phyloP scores from a whole-genome alignment of 352 stramenopile genomes.

The Vaucheria bursata region DNA sequence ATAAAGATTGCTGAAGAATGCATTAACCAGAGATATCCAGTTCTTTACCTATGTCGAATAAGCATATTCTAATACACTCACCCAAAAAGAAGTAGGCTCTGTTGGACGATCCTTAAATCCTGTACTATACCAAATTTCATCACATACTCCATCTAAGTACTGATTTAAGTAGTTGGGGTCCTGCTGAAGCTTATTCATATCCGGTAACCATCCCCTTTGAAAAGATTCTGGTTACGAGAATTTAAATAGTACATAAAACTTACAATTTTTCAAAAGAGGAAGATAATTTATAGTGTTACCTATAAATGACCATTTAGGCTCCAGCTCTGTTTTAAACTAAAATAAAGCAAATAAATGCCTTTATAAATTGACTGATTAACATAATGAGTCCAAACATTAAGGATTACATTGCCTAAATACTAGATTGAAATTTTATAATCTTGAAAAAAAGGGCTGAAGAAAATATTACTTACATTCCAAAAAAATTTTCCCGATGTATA shows the following conservation, averaged over 20 bases:
- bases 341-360: neutral
- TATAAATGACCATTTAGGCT: neutral
- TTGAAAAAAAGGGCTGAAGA: no score
- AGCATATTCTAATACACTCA: neutral
- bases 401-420: no score
- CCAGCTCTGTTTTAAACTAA: conserved; percentile 8
- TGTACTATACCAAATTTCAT: neutral
- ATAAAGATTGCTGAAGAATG: neutral
- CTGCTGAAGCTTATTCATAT: neutral
- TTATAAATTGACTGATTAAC: no score
- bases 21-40: neutral
- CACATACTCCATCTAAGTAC: neutral
- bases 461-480: no score
- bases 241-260: no score
- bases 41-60: neutral
- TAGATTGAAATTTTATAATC: no score
- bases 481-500: no score
- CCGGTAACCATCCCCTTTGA: neutral
- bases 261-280: no score
- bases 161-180: neutral
- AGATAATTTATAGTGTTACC: no score
- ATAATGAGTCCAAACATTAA: no score
- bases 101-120: neutral
- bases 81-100: neutral
- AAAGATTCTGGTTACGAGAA: neutral